Evolutionary conservation across 2,329 filamentous ascomycete species (phyloP).

Genomic region (Thielaviopsis euricoi): DNA sequence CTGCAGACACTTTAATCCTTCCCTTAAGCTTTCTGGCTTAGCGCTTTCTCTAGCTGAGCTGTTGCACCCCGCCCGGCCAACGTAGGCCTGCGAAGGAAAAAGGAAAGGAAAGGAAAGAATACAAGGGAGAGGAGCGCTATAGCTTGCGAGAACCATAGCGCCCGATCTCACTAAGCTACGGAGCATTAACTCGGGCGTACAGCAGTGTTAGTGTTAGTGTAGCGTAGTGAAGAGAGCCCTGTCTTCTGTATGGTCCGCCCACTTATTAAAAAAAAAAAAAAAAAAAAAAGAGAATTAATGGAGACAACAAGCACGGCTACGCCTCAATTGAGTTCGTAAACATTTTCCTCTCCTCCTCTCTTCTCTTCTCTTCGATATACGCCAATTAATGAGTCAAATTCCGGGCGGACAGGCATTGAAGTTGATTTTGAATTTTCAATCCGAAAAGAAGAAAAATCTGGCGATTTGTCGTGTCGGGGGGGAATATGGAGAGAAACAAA

Average conservation of each 20-base stretch:
- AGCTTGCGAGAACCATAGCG: neutral
- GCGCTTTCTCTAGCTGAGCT: neutral
- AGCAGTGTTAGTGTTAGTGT: too few relatives aligned
- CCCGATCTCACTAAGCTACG: too few relatives aligned
- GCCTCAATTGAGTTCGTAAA: neutral
- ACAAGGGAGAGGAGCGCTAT: neutral
- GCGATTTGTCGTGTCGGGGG: neutral
- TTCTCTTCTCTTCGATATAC: neutral
- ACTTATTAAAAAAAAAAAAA: neutral
- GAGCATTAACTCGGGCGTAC: too few relatives aligned
- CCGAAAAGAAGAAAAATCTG: neutral
- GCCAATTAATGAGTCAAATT: neutral
- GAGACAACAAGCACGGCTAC: neutral
- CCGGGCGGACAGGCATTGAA: neutral
- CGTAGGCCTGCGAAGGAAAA: too few relatives aligned
- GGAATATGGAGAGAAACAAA: neutral
- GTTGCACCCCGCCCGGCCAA: neutral
- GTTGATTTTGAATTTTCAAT: neutral
- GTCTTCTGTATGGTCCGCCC: too few relatives aligned
- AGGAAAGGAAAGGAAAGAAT: neutral
- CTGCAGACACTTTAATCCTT: neutral
- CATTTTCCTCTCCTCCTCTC: neutral
- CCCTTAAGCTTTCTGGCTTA: neutral
- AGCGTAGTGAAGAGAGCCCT: too few relatives aligned
- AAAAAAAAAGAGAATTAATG: neutral